A percentile compares a stretch with the other conserved stretches of the same genome.
Evolutionary conservation across 768 basidiomycete genomes (phyloP).

Genomic region (Agrocybe praecox): DNA sequence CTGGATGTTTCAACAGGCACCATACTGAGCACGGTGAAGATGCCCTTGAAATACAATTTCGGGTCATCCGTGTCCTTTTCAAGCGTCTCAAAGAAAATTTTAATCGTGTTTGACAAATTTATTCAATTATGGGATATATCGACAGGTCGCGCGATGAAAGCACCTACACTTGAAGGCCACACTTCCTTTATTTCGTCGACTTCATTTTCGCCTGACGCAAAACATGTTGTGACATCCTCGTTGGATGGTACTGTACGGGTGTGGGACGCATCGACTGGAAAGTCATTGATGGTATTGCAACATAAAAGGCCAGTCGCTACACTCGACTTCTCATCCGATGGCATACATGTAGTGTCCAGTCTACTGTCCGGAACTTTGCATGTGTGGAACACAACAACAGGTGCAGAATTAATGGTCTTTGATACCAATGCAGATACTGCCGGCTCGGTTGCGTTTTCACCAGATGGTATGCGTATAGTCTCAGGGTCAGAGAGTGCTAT

Average conservation of each 20-base stretch:
- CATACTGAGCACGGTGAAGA: too few relatives aligned
- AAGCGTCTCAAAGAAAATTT: neutral
- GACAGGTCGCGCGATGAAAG: neutral
- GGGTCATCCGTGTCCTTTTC: neutral
- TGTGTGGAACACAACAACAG: slow-evolving; percentile 18
- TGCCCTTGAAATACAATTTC: too few relatives aligned
- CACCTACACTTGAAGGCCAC: neutral
- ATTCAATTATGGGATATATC: slow-evolving; percentile 6
- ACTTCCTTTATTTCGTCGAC: neutral
- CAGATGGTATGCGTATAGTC: neutral
- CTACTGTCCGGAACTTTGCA: slow-evolving; percentile 8
- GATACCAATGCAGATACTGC: neutral
- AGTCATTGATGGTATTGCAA: neutral
- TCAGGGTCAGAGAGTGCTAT: neutral
- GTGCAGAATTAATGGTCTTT: neutral
- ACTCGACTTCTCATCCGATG: slow-evolving; percentile 18
- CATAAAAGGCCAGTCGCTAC: neutral
- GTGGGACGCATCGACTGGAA: neutral
- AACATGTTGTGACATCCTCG: neutral
- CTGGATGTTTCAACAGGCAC: too few relatives aligned
- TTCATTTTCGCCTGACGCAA: slow-evolving; percentile 1
- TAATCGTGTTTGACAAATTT: neutral
- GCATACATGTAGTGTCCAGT: slow-evolving; percentile 14
- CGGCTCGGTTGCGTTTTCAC: neutral
- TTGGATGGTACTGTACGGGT: neutral